These are phyloP conservation scores for Daedalea quercina DNA, from an alignment of 768 basidiomycete genomes.

Conservation along the genomic window DNA sequence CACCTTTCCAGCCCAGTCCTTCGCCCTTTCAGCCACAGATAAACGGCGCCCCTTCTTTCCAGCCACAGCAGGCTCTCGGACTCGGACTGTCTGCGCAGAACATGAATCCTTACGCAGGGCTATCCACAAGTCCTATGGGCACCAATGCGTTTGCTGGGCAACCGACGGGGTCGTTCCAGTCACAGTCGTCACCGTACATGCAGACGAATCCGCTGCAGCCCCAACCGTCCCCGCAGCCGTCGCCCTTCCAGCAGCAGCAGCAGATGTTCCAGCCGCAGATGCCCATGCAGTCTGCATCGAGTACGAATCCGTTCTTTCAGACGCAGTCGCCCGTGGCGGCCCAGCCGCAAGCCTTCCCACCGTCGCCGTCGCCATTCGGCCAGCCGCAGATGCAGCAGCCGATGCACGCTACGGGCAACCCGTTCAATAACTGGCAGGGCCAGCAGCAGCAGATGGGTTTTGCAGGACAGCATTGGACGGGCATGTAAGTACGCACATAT, in stretches of 20 bases:
- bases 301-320: conserved; percentile 14
- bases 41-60: conserved; percentile 2
- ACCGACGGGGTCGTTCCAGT: conserved; percentile 2
- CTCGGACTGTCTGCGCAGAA: neutral
- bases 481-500: neutral
- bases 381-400: conserved; percentile 18
- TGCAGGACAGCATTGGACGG: conserved; percentile 9
- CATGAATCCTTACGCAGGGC: neutral
- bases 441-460: conserved; percentile 8
- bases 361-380: conserved; percentile 14
- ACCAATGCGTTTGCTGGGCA: neutral
- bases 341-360: conserved; percentile 4
- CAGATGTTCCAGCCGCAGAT: conserved; percentile 32
- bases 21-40: neutral
- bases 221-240: conserved; percentile 12
- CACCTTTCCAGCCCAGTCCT: neutral
- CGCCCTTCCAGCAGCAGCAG: conserved; percentile 14
- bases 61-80: neutral
- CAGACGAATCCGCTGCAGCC: conserved; percentile 2
- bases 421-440: conserved; percentile 2
- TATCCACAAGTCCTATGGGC: neutral
- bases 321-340: conserved; percentile 10
- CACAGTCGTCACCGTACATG: neutral
- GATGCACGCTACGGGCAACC: neutral
- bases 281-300: conserved; percentile 12